phyloP scores from a whole-genome alignment of 768 basidiomycete species.

The Collybia mongolica region DNA sequence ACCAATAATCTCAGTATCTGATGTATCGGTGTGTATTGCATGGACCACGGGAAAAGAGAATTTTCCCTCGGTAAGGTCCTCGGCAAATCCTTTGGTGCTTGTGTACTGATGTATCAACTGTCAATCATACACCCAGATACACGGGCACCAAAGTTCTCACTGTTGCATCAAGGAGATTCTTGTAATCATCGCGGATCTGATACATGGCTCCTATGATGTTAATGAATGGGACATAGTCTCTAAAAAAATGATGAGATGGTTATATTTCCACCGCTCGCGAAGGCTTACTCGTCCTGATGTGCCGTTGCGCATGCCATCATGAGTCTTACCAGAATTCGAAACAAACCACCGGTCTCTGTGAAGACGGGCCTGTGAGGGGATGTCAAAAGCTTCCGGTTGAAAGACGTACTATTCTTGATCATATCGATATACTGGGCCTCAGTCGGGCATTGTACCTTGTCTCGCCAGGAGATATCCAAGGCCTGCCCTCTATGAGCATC shows the following conservation, averaged over 20 bases:
- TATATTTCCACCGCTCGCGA: background rate
- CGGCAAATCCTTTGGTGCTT: slow-evolving; percentile 67
- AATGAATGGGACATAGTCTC: slow-evolving; percentile 87
- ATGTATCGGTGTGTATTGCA: slow-evolving; percentile 59
- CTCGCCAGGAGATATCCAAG: slow-evolving; percentile 90
- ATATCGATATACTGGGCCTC: slow-evolving; percentile 92
- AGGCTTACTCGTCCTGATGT: slow-evolving; percentile 51
- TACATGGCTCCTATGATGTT: slow-evolving; percentile 90
- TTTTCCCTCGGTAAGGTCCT: slow-evolving; percentile 86
- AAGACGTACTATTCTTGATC: slow-evolving; percentile 85
- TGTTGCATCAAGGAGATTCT: slow-evolving; percentile 89
- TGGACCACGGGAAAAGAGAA: slow-evolving; percentile 86
- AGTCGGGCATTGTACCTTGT: slow-evolving; percentile 86
- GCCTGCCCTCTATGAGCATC: slow-evolving; percentile 92
- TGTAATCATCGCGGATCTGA: slow-evolving; percentile 93
- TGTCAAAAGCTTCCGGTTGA: background rate
- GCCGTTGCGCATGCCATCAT: slow-evolving; percentile 88
- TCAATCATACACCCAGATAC: background rate
- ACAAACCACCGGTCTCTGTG: slow-evolving; percentile 88
- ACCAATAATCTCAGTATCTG: slow-evolving; percentile 70
- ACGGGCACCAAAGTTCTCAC: slow-evolving; percentile 31
- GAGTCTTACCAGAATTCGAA: slow-evolving; percentile 86
- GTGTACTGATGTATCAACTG: slow-evolving; percentile 41
- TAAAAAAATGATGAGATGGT: slow-evolving; percentile 23
- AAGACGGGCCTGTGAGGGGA: background rate